These are phyloP conservation scores for Martiniozyma abietophila DNA, from an alignment of 805 yeast genomes.

Conservation along the genomic window DNA sequence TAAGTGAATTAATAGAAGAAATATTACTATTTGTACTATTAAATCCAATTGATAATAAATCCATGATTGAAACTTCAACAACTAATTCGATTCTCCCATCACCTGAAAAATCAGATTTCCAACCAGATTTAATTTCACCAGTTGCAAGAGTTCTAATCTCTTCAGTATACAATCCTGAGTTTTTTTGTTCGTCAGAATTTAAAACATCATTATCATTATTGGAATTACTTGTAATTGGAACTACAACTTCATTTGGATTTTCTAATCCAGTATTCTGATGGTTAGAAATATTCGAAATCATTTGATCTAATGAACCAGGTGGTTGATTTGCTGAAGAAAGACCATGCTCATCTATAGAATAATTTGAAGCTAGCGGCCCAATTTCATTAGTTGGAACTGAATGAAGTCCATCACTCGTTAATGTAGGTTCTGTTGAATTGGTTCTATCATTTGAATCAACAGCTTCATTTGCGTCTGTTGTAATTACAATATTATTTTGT, in stretches of 20 bases:
- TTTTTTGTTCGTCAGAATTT: background rate
- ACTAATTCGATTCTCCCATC: slow-evolving; percentile 74
- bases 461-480: slow-evolving; percentile 2
- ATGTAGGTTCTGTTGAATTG: no score
- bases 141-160: slow-evolving; percentile 64
- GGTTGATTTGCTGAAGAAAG: background rate
- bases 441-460: no score
- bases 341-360: no score
- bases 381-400: slow-evolving; percentile 5
- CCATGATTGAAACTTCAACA: slow-evolving; percentile 56
- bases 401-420: slow-evolving; percentile 1
- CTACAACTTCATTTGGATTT: slow-evolving; percentile 14
- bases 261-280: slow-evolving; percentile 8
- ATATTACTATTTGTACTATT: slow-evolving; percentile 23
- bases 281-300: slow-evolving; percentile 1
- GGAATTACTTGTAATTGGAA: slow-evolving; percentile 6
- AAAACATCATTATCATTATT: no score
- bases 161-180: slow-evolving; percentile 42
- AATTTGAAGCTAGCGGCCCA: slow-evolving; percentile 2
- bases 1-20: slow-evolving; percentile 24
- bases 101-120: slow-evolving; percentile 87
- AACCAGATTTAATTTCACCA: slow-evolving; percentile 82
- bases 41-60: slow-evolving; percentile 43
- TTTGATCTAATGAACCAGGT: slow-evolving; percentile 1
- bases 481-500: no score